A percentile compares a stretch with the other conserved stretches of the same genome.
phyloP scores from a whole-genome alignment of 2,329 filamentous ascomycete species.

The Talaromyces sp. region DNA sequence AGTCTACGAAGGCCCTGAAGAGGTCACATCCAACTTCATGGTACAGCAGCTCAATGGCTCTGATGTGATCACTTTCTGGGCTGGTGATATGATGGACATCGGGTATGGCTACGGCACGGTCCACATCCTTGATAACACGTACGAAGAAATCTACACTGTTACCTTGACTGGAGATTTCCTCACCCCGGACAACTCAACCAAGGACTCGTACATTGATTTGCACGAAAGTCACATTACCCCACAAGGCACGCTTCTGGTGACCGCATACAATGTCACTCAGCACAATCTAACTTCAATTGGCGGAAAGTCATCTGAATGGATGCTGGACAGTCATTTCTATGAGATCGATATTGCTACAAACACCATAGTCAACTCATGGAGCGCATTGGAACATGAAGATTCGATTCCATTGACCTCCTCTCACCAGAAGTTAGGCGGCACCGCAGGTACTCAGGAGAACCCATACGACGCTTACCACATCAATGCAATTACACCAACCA shows the following conservation, averaged over 20 bases:
- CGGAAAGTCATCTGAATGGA: conserved; percentile 34
- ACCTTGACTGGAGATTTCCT: conserved; percentile 29
- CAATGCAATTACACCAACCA: conserved; percentile 35
- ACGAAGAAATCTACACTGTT: conserved; percentile 37
- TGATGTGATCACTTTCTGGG: conserved; percentile 42
- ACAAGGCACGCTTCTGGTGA: conserved; percentile 38
- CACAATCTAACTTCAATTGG: conserved; percentile 35
- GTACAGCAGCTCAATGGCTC: conserved; percentile 37
- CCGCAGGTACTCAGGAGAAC: conserved; percentile 14
- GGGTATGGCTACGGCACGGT: conserved; percentile 35
- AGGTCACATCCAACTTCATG: conserved; percentile 37
- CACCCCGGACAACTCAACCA: conserved; percentile 22
- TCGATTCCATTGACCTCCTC: conserved; percentile 33
- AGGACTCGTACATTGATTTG: conserved; percentile 37
- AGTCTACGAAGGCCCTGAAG: conserved; percentile 38
- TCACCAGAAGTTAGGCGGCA: conserved; percentile 2
- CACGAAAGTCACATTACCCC: conserved; percentile 39
- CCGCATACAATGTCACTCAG: conserved; percentile 40
- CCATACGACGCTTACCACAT: conserved; percentile 43
- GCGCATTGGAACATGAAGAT: conserved; percentile 34
- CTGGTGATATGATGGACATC: conserved; percentile 28
- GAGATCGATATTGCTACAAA: conserved; percentile 42
- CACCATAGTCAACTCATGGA: conserved; percentile 37
- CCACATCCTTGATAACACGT: conserved; percentile 39
- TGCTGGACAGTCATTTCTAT: conserved; percentile 38